Evolutionary conservation across 2,329 filamentous ascomycete genomes (phyloP).

Genomic region (Colletotrichum abscissum): DNA sequence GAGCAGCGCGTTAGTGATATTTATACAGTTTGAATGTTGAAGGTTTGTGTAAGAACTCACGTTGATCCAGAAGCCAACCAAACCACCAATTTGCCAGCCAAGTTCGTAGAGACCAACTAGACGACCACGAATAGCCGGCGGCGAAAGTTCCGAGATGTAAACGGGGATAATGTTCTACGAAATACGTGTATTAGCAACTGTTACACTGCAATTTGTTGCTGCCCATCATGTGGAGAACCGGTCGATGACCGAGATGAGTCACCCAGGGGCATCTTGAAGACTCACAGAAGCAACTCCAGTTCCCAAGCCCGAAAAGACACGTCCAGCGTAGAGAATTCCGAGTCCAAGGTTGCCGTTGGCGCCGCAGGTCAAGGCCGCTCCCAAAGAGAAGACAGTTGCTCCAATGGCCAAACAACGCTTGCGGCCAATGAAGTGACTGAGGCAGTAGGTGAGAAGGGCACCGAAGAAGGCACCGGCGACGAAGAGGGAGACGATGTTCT

Average conservation of each 20-base stretch:
- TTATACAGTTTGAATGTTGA: slow-evolving; percentile 35
- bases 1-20: slow-evolving; percentile 41
- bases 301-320: slow-evolving; percentile 62
- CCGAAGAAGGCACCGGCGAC: slow-evolving; percentile 79
- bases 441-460: slow-evolving; percentile 67
- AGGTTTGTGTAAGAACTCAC: slow-evolving; percentile 41
- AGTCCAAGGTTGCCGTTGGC: slow-evolving; percentile 63
- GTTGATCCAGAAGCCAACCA: slow-evolving; percentile 64
- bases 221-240: background rate
- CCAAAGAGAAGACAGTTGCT: slow-evolving; percentile 49
- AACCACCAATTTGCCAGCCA: slow-evolving; percentile 62
- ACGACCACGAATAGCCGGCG: slow-evolving; percentile 64
- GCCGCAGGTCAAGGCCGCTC: slow-evolving; percentile 64
- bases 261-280: background rate
- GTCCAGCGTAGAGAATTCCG: slow-evolving; percentile 58
- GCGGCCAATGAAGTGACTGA: slow-evolving; percentile 69
- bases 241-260: background rate
- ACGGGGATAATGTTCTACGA: slow-evolving; percentile 59
- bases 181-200: slow-evolving; percentile 35
- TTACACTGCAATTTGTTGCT: background rate
- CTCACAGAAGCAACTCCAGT: slow-evolving; percentile 43
- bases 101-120: slow-evolving; percentile 67
- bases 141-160: slow-evolving; percentile 58
- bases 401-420: slow-evolving; percentile 59
- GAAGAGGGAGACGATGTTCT: slow-evolving; percentile 75